A percentile compares a stretch with the other conserved stretches of the same genome.
Conservation (phyloP, 352 stramenopile species). For the Globisporangium apiculatum region DNA sequence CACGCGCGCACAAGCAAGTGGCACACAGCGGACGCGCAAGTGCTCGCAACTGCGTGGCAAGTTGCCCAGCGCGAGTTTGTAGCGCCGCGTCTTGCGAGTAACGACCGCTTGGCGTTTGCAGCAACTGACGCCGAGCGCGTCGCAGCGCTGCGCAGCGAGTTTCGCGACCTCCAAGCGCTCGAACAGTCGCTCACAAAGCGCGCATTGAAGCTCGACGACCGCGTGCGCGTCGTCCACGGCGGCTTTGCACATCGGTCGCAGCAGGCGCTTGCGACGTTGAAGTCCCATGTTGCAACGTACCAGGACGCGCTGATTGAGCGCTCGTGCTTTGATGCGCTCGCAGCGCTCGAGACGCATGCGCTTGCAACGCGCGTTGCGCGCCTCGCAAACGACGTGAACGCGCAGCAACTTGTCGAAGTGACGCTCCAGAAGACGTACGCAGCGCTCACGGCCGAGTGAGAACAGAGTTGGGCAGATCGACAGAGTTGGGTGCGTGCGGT, state of each 20-base stretch:
- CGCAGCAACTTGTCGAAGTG: constrained; percentile 67
- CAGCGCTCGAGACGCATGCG: constrained; percentile 40
- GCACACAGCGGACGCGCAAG: constrained; percentile 15
- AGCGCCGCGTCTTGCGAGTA: constrained; percentile 1
- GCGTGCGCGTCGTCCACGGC: constrained; percentile 52
- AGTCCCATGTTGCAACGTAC: constrained; percentile 29
- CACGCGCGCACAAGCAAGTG: constrained; percentile 27
- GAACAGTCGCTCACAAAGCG: constrained; percentile 57
- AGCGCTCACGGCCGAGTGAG: constrained; percentile 25
- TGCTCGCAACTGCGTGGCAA: constrained; percentile 27
- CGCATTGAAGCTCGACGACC: constrained; percentile 66
- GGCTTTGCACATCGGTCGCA: constrained; percentile 47
- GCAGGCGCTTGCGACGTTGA: constrained; percentile 27
- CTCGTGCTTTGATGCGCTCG: constrained; percentile 56
- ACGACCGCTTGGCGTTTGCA: constrained; percentile 38
- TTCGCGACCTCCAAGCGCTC: constrained; percentile 57
- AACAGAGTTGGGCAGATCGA: no score
- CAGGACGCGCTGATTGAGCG: constrained; percentile 61
- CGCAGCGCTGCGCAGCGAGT: constrained; percentile 44
- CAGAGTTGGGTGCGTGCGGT: no score
- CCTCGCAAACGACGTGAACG: constrained; percentile 68
- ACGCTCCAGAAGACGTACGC: constrained; percentile 77
- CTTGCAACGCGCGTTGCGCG: constrained; percentile 56
- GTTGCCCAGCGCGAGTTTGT: constrained; percentile 35
- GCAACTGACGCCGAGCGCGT: constrained; percentile 32